Evolutionary conservation across 2,329 filamentous ascomycete species (phyloP).

Genomic region (Aureobasidium vineae): DNA sequence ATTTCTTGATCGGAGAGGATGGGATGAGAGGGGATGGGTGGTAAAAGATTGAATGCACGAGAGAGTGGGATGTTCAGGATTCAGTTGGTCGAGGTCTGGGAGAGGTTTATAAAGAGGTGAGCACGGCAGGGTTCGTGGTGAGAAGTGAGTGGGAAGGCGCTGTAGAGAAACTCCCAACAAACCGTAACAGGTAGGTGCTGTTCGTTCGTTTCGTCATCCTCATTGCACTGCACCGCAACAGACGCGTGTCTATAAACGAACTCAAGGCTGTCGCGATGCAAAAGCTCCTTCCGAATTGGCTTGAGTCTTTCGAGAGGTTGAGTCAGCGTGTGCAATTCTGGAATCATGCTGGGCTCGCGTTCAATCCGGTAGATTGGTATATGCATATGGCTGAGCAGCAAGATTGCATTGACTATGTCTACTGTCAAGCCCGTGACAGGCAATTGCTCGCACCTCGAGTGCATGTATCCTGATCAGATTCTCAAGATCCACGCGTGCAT

Average conservation of each 20-base stretch:
- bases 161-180: background rate
- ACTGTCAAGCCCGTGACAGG: background rate
- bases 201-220: background rate
- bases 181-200: background rate
- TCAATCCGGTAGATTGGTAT: background rate
- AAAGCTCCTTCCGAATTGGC: background rate
- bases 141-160: slow-evolving; percentile 1
- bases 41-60: slow-evolving; percentile 3
- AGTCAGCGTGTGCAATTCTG: background rate
- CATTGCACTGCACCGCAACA: background rate
- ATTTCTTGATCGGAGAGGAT: background rate
- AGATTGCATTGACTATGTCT: background rate
- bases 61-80: slow-evolving; percentile 5
- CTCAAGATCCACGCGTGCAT: background rate
- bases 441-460: background rate
- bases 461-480: background rate
- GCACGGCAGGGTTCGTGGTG: background rate
- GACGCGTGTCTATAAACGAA: background rate
- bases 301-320: background rate
- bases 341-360: background rate
- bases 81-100: background rate
- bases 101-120: background rate
- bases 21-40: background rate
- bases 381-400: background rate
- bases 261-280: background rate